Percentiles rank a stretch among this genome's conserved stretches.
phyloP scores from a whole-genome alignment of 106 monocot genomes.

The Allium sativum region DNA sequence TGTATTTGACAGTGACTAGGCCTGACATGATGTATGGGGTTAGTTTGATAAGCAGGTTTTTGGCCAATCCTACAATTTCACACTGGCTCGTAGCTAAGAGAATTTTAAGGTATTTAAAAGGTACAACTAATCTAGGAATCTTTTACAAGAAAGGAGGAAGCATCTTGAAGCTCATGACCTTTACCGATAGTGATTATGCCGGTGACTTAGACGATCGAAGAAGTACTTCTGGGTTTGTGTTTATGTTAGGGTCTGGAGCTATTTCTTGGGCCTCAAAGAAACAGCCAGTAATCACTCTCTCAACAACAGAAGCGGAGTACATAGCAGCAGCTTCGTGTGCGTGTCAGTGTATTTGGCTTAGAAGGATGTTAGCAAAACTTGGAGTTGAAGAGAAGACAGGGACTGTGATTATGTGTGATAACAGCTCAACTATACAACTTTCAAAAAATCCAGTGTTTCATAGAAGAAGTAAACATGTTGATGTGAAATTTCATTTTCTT shows the following conservation, averaged over 20 bases:
- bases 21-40: conserved; percentile 6
- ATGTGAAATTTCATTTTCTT: conserved; percentile 4
- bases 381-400: neutral
- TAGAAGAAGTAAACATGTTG: conserved; percentile 2
- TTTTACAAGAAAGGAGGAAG: conserved; percentile 2
- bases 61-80: neutral
- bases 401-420: conserved; percentile 1
- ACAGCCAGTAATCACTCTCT: neutral
- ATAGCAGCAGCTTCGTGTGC: conserved; percentile 5
- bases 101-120: neutral
- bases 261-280: conserved; percentile 6
- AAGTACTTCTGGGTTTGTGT: conserved; percentile 8
- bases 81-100: conserved; percentile 1
- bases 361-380: neutral
- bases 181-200: conserved; percentile 1
- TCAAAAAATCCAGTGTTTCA: conserved; percentile 7
- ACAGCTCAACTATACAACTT: conserved; percentile 4
- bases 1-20: neutral
- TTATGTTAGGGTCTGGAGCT: neutral
- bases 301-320: conserved; percentile 1
- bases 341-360: conserved; percentile 1
- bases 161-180: neutral
- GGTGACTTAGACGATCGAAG: conserved; percentile 6
- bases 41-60: conserved; percentile 7
- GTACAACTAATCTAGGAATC: conserved; percentile 1